Conservation (phyloP, 2,329 filamentous ascomycete species). For the Colletotrichum tamarilloi region DNA sequence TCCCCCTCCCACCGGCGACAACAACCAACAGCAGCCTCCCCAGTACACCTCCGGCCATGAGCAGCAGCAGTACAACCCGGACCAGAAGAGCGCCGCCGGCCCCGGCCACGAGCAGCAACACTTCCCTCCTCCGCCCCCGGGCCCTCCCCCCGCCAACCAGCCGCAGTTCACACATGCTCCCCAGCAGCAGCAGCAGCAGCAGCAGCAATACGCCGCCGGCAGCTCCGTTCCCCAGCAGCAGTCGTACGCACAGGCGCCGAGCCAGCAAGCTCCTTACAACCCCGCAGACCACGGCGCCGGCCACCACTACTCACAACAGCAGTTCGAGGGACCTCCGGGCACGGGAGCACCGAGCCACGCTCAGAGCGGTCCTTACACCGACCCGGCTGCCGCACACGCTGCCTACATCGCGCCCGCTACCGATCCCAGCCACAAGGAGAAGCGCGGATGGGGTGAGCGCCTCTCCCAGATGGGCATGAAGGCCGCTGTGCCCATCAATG, state of each 20-base stretch:
- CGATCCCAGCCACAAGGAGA: conserved; percentile 22
- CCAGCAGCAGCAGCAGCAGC: conserved; percentile 14
- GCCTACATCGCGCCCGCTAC: conserved; percentile 8
- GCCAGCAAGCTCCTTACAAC: conserved; percentile 24
- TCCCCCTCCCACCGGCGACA: conserved; percentile 21
- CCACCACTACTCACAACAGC: conserved; percentile 10
- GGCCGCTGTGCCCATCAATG: conserved; percentile 80
- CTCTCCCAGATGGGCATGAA: conserved; percentile 50
- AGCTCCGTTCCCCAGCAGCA: conserved; percentile 1
- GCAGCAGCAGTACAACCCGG: conserved; percentile 17
- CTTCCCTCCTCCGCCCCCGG: conserved; percentile 35
- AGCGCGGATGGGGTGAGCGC: conserved; percentile 30
- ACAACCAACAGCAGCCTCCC: conserved; percentile 8
- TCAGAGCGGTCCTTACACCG: background rate
- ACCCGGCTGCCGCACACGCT: conserved; percentile 9
- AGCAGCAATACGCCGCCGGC: background rate
- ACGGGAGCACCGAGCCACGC: background rate
- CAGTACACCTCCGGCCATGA: conserved; percentile 15
- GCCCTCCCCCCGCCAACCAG: conserved; percentile 29
- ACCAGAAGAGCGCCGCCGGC: conserved; percentile 15
- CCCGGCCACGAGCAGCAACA: conserved; percentile 13
- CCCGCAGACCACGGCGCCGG: conserved; percentile 30
- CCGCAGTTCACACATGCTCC: conserved; percentile 27
- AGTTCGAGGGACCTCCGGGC: conserved; percentile 17
- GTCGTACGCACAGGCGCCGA: background rate